Evolutionary conservation across 2,329 filamentous ascomycete genomes (phyloP).

Genomic region (Aspergillus sp.): DNA sequence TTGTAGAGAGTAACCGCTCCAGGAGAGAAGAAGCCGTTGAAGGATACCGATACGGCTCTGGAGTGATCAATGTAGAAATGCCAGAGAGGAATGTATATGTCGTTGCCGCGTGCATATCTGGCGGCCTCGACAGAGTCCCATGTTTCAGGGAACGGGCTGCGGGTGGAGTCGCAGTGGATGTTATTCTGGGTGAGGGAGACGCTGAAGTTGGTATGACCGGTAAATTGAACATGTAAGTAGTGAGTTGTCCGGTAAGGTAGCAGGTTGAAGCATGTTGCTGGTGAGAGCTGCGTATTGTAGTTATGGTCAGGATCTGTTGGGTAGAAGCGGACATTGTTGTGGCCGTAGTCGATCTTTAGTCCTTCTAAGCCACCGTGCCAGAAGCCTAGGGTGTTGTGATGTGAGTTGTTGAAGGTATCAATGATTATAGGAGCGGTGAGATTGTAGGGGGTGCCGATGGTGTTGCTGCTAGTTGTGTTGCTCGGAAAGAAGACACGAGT

Average conservation of each 20-base stretch:
- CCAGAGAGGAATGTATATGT: constrained; percentile 67
- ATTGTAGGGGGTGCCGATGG: background rate
- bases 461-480: background rate
- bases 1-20: constrained; percentile 55
- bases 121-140: constrained; percentile 68
- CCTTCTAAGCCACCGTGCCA: constrained; percentile 69
- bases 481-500: background rate
- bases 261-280: constrained; percentile 58
- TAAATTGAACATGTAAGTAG: constrained; percentile 67
- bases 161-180: constrained; percentile 55
- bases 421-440: constrained; percentile 47
- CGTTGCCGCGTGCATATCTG: constrained; percentile 56
- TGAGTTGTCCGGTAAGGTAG: constrained; percentile 52
- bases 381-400: constrained; percentile 61
- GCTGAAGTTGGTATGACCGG: constrained; percentile 63
- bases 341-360: constrained; percentile 55
- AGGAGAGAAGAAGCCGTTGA: constrained; percentile 64
- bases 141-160: constrained; percentile 65
- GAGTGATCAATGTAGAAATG: constrained; percentile 66
- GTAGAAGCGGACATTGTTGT: constrained; percentile 56
- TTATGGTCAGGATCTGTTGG: constrained; percentile 63
- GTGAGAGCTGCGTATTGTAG: constrained; percentile 61
- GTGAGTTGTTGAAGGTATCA: constrained; percentile 58
- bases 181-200: constrained; percentile 69
- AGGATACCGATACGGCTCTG: constrained; percentile 59